Percentiles rank a stretch among this genome's conserved stretches.
Evolutionary conservation across 2,329 filamentous ascomycete species (phyloP).

Genomic region (Clathrospora elynae): DNA sequence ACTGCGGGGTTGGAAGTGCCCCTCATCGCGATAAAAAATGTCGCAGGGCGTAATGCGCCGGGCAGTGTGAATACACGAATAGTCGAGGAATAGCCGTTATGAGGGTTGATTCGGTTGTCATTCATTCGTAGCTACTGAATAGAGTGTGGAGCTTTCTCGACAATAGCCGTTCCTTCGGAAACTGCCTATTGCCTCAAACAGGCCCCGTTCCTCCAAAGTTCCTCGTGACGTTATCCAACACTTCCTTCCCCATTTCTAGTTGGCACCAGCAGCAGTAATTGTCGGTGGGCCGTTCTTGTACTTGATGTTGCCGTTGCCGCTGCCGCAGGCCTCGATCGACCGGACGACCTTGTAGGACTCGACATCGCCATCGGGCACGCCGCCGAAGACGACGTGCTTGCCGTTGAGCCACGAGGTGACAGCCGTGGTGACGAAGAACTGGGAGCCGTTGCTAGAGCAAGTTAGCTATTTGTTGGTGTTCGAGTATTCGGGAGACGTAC

Average conservation of each 20-base stretch:
- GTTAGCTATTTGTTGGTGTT: slow-evolving; percentile 17
- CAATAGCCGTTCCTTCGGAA: not conserved
- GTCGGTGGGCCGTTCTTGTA: slow-evolving; percentile 57
- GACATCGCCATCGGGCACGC: slow-evolving; percentile 63
- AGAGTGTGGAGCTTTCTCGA: not conserved
- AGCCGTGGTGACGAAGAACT: slow-evolving; percentile 75
- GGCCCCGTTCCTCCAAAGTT: not conserved
- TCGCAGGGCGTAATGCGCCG: not conserved
- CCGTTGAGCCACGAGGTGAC: slow-evolving; percentile 72
- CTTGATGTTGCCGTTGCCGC: slow-evolving; percentile 59
- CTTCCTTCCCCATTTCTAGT: slow-evolving; percentile 41
- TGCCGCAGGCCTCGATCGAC: slow-evolving; percentile 65
- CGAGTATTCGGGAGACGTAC: slow-evolving; percentile 50
- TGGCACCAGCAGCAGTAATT: slow-evolving; percentile 58
- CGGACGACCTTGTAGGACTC: slow-evolving; percentile 61
- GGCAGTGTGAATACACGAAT: not conserved
- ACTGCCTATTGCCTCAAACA: slow-evolving; percentile 12
- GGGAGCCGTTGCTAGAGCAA: slow-evolving; percentile 66
- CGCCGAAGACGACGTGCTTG: slow-evolving; percentile 84
- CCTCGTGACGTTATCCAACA: not conserved
- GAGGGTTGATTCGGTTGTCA: too few relatives aligned
- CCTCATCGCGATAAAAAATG: slow-evolving; percentile 9
- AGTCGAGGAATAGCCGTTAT: too few relatives aligned
- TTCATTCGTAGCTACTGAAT: slow-evolving; percentile 6
- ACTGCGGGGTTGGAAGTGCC: too few relatives aligned